Base-by-base conservation (phyloP, 148 eudicot species). In the Selenicereus undatus region DNA sequence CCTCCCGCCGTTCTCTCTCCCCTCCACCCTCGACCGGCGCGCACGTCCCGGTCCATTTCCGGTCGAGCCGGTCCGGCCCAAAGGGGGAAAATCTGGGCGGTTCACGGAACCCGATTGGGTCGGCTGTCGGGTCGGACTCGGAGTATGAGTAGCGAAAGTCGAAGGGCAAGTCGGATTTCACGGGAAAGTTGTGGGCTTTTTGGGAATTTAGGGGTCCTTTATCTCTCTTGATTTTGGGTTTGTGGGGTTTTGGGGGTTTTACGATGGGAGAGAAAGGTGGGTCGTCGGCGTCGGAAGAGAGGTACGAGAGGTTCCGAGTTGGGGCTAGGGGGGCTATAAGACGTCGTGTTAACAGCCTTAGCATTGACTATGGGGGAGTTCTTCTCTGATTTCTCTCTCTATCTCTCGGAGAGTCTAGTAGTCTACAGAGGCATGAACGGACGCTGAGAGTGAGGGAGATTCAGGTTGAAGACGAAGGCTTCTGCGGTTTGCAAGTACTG, bases 141-240 rank as follows among this genome's bases (percentile, higher is more conserved):
- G 98, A 91, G 84, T 96, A 96, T 7, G 99, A 96, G 90, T 93
- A 86, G 43, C 90, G 84, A 78, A 93, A 96, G 76, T 93, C 99
- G 69, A 96, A 96, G 71, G 99, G 99, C 20, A 96, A 78, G 43
- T 90, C 84, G 54, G 98, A 86, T 0, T 82, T 89, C 5, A 89
- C 5, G 74, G 69, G 80, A 68, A 50, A 26, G 29, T 18, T 71
- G 30, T 30, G 85, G 79, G 76, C 56, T 32, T 79, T 77, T 27
- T 62, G 79, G 83, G 68, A 30, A 30, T 76, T 87, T 52, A 22
- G 36, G 72, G 85, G 35, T n/a, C 77, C 36, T 70, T 83, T 83
- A 24, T 80, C 21, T 52, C 42, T 66, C 71, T 76, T 74, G 35
- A 56, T 43, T 36, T 7, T 80, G 54, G 32, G 79, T 30, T 72